A percentile compares a stretch with the other conserved stretches of the same genome.
These are phyloP conservation scores for Trichoderma hamatum DNA, from an alignment of 2,329 filamentous ascomycete genomes.

Conservation along the genomic window DNA sequence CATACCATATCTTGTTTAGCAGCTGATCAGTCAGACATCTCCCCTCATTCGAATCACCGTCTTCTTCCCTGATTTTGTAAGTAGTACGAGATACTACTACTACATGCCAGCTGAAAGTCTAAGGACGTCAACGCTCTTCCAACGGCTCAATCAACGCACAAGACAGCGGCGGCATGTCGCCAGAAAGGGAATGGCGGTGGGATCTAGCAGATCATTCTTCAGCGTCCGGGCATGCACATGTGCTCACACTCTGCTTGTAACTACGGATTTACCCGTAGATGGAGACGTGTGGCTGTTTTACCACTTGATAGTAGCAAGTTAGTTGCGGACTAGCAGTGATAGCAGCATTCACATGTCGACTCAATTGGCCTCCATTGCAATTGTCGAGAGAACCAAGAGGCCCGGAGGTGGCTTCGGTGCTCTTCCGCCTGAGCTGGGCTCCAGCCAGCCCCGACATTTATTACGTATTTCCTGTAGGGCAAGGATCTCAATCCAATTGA, in stretches of 20 bases:
- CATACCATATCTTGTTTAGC: constrained; percentile 5
- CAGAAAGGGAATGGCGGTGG: neutral
- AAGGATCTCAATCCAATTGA: neutral
- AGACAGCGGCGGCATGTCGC: neutral
- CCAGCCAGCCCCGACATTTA: neutral
- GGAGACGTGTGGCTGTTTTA: constrained; percentile 3
- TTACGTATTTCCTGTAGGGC: neutral
- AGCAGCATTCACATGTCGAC: constrained; percentile 5
- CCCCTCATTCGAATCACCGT: neutral
- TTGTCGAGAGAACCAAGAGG: neutral
- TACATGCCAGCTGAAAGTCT: neutral
- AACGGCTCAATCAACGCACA: neutral
- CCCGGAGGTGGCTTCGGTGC: constrained; percentile 11
- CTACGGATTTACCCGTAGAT: neutral
- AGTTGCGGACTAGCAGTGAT: neutral
- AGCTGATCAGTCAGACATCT: neutral
- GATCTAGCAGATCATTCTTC: neutral
- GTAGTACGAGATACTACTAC: neutral
- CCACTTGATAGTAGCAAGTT: constrained; percentile 2
- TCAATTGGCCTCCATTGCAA: neutral
- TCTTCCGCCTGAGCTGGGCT: constrained; percentile 1
- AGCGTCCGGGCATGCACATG: neutral
- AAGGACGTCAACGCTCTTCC: neutral
- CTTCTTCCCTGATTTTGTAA: neutral
- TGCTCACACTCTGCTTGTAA: neutral